These are phyloP conservation scores for Botrytis hyacinthi DNA, from an alignment of 2,329 filamentous ascomycete species.

Conservation along the genomic window DNA sequence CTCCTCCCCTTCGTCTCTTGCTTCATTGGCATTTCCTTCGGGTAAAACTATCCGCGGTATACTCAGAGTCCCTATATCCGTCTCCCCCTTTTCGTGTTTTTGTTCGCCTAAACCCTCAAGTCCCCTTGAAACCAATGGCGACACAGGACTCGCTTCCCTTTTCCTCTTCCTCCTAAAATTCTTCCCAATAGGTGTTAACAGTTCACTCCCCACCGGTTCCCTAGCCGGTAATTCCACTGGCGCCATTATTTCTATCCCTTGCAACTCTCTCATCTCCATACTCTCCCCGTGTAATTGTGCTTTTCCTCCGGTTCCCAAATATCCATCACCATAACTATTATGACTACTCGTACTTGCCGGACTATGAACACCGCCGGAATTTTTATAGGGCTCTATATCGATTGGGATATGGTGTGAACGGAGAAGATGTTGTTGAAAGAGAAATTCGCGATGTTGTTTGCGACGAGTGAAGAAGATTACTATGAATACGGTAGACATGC, in stretches of 20 bases:
- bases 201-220: constrained; percentile 33
- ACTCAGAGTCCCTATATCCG: background rate
- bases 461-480: constrained; percentile 34
- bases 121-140: background rate
- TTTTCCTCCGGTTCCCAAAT: constrained; percentile 21
- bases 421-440: background rate
- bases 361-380: background rate
- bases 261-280: constrained; percentile 27
- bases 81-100: background rate
- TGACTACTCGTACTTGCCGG: background rate
- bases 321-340: constrained; percentile 21
- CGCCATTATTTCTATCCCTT: constrained; percentile 25
- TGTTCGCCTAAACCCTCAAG: background rate
- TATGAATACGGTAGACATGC: constrained; percentile 31
- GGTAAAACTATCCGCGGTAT: background rate
- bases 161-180: background rate
- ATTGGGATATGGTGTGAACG: constrained; percentile 5
- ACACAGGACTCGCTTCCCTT: background rate
- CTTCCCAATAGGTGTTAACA: constrained; percentile 26
- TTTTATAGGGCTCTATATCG: constrained; percentile 5
- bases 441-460: constrained; percentile 22
- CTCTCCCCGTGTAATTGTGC: constrained; percentile 30
- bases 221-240: constrained; percentile 31
- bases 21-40: too few species aligned
- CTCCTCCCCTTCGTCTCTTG: background rate